Percentiles rank a stretch among this genome's conserved stretches.
Evolutionary conservation across 179 eudicot species (phyloP).

Genomic region (Patellifolia procumbens): DNA sequence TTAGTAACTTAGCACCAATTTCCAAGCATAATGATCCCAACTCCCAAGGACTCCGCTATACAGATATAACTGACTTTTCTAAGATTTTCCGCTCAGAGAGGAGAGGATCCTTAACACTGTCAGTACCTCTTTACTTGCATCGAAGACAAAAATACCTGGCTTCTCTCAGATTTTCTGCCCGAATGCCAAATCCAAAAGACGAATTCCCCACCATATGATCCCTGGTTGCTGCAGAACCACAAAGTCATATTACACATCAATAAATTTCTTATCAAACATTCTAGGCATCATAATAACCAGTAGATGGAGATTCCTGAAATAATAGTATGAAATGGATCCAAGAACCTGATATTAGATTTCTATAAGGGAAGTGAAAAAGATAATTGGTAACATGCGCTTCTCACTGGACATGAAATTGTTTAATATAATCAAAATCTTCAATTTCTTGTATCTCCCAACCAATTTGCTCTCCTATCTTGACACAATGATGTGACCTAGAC

Average conservation of each 20-base stretch:
- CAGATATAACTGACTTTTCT: too few species aligned
- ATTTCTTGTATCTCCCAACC: not conserved
- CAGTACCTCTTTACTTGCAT: too few species aligned
- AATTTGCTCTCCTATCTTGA: too few species aligned
- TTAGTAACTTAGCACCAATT: not conserved
- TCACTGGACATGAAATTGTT: not conserved
- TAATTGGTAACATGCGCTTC: not conserved
- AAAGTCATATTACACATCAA: too few species aligned
- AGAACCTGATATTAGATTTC: too few species aligned
- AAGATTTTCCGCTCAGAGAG: too few species aligned
- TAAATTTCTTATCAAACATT: too few species aligned
- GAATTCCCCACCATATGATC: slow-evolving; percentile 59
- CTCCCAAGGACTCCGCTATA: not conserved
- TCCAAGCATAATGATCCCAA: not conserved
- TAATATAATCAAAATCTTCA: not conserved
- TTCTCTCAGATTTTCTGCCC: slow-evolving; percentile 72
- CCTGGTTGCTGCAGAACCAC: slow-evolving; percentile 55
- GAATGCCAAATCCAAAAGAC: slow-evolving; percentile 68
- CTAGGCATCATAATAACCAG: too few species aligned
- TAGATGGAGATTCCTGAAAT: too few species aligned
- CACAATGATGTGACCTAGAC: too few species aligned
- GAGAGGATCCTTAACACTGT: too few species aligned
- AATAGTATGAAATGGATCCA: too few species aligned
- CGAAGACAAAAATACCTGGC: slow-evolving; percentile 53
- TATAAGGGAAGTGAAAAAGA: not conserved